Evolutionary conservation across 148 eudicot species (phyloP), one percentile per base, ranked within the genome.

Genomic region (Fagopyrum homotropicum): DNA sequence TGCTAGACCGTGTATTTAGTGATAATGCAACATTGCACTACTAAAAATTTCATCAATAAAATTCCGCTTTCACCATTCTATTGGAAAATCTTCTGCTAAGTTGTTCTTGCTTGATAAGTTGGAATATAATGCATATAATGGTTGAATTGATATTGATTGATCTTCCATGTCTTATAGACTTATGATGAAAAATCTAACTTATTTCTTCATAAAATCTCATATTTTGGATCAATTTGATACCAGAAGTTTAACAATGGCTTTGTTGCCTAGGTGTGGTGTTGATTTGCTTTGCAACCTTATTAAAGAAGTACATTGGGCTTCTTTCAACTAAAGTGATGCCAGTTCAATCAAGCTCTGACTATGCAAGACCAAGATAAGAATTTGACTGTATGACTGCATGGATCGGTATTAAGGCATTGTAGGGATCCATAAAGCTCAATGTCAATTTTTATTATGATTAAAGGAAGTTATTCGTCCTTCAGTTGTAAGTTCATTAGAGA

Each of bases 391-490:
- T 80, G 77, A 85, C 96, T 77, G 80, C 88, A 81, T 95, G 99
- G 98, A 85, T 92, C 82, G 99, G 99, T 79, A 93, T 92, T 72
- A 95, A 95, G 82, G 83, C 99, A 84, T 77, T 95, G 99, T 95
- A 95, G 72, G 96, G 81, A 79, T 74, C 71, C 50, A 72, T 80
- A 73, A 79, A 48, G 73, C 70, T 76, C 73, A 75, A 69, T 75
- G 57, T 72, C 73, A 51, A 45, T 75, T 81, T 78, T 76, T 26
- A 73, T 66, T 60, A 52, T 77, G 26, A 51, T 40, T 45, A 40
- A 26, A 57, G 22, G 46, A 66, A 46, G 26, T 57, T 29, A 45
- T 9, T 6, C 44, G 35, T 50, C 98, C 98, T 79, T 94, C 98
- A 59, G 78, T 89, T n/a, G 98, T 93, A 87, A 86, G 95, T 45